phyloP scores from a whole-genome alignment of 176 grass and related monocot genomes.

The Aegilops speltoides region DNA sequence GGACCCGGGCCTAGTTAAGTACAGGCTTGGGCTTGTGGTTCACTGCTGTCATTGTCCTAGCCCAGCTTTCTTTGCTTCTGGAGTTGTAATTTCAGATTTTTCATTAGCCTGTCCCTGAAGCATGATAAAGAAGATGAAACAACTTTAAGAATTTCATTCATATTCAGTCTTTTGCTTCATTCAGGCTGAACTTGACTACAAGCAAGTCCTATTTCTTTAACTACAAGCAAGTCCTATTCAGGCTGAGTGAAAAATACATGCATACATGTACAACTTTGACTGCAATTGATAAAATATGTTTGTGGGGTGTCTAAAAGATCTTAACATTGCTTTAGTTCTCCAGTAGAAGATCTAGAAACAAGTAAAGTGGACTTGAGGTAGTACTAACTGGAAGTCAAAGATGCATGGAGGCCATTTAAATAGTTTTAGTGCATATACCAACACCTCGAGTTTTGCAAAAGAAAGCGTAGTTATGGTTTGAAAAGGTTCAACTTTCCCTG shows the following conservation, averaged over 20 bases:
- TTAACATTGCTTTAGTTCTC: slow-evolving; percentile 27
- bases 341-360: slow-evolving; percentile 19
- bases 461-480: not conserved
- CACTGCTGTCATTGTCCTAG: slow-evolving; percentile 1
- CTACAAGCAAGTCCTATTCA: no score
- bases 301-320: not conserved
- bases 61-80: slow-evolving; percentile 12
- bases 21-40: not conserved
- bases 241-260: no score
- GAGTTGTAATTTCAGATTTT: slow-evolving; percentile 2
- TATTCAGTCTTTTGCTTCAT: not conserved
- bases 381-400: slow-evolving; percentile 3
- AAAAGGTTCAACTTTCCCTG: not conserved
- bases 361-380: slow-evolving; percentile 11
- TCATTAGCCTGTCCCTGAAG: not conserved
- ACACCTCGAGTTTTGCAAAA: not conserved
- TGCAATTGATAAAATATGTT: slow-evolving; percentile 26
- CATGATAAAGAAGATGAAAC: slow-evolving; percentile 17
- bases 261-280: not conserved
- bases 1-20: not conserved
- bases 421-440: slow-evolving; percentile 13
- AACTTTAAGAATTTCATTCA: not conserved
- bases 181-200: not conserved
- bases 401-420: slow-evolving; percentile 12
- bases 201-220: not conserved